Conservation (phyloP, 305 asterid genomes). For the Solanum aculeatissimum region DNA sequence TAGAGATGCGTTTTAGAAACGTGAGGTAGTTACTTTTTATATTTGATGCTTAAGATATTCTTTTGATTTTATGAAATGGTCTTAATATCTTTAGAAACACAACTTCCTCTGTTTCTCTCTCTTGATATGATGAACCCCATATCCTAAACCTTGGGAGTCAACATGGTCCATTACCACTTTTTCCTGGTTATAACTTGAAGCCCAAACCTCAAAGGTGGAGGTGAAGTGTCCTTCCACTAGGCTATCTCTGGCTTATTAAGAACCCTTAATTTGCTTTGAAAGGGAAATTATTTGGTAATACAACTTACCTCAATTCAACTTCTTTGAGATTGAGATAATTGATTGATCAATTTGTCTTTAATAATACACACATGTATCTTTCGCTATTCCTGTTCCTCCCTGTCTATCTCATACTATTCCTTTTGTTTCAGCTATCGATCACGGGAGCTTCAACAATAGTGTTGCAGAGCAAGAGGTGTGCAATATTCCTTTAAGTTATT, state of each 20-base stretch:
- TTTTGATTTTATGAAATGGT: neutral
- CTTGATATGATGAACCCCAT: neutral
- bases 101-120: neutral
- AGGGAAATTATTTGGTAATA: neutral
- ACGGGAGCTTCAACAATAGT: constrained; percentile 75
- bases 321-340: neutral
- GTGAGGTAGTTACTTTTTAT: neutral
- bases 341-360: neutral
- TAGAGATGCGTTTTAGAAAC: neutral
- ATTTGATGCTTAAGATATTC: neutral
- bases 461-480: constrained; percentile 60
- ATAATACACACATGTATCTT: neutral
- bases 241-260: neutral
- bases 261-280: neutral
- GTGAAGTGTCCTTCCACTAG: neutral
- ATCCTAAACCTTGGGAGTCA: neutral
- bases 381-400: neutral
- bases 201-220: neutral
- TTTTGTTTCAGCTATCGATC: constrained; percentile 43
- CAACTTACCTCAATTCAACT: neutral
- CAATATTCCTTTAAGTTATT: constrained; percentile 1
- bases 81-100: neutral
- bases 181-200: neutral
- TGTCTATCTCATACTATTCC: neutral
- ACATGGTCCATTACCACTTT: neutral